phyloP scores from a whole-genome alignment of 2,329 filamentous ascomycete species.

The Botrytis deweyae region DNA sequence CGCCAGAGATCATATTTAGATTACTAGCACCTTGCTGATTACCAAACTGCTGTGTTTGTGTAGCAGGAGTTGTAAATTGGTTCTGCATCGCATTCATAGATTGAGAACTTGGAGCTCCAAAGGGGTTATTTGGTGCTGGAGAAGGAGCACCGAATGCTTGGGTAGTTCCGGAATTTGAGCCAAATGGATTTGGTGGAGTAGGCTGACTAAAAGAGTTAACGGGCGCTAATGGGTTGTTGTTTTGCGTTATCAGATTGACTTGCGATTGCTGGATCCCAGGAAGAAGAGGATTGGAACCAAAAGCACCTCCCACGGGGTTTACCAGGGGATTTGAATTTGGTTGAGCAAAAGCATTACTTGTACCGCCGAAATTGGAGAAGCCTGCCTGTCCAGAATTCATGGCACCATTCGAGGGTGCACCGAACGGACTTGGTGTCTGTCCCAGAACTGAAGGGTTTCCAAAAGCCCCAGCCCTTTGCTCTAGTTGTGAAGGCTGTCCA shows the following conservation, averaged over 20 bases:
- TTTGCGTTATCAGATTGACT: conserved; percentile 2
- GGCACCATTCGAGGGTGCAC: conserved; percentile 25
- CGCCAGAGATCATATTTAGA: neutral
- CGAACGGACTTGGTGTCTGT: conserved; percentile 40
- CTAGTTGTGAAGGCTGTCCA: conserved; percentile 22
- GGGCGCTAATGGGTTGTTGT: conserved; percentile 20
- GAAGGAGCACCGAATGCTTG: conserved; percentile 46
- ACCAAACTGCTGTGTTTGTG: neutral
- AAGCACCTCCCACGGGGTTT: conserved; percentile 20
- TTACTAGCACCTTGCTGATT: neutral
- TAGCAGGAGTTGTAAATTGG: neutral
- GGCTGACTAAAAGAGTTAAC: conserved; percentile 41
- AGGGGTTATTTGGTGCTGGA: conserved; percentile 20
- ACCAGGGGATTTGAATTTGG: conserved; percentile 21
- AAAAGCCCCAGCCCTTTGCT: conserved; percentile 37
- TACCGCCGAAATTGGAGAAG: conserved; percentile 19
- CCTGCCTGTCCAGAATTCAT: conserved; percentile 20
- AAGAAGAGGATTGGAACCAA: conserved; percentile 15
- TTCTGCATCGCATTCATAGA: conserved; percentile 2
- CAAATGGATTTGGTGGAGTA: conserved; percentile 40
- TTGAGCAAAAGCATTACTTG: conserved; percentile 14
- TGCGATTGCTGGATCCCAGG: conserved; percentile 14
- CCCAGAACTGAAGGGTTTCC: conserved; percentile 43
- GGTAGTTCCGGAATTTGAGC: conserved; percentile 16
- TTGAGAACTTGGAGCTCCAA: conserved; percentile 16